Percentiles rank a stretch among this genome's conserved stretches.
Evolutionary conservation across 2,329 filamentous ascomycete genomes (phyloP).

Genomic region (Penicillium sp.): DNA sequence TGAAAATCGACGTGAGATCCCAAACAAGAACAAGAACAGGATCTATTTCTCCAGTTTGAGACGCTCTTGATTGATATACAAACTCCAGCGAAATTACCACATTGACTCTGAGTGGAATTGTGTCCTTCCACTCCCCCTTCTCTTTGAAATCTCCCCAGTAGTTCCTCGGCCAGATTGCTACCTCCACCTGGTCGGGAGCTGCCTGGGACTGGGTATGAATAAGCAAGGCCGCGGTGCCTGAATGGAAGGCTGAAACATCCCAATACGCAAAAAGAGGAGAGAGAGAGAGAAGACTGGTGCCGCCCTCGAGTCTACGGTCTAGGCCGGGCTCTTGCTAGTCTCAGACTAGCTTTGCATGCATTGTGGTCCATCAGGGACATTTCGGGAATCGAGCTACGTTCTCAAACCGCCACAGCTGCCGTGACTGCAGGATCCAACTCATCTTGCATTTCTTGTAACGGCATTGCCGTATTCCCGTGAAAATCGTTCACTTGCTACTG

Average conservation of each 20-base stretch:
- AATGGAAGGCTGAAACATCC: constrained; percentile 1
- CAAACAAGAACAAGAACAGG: no score
- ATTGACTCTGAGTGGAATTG: no score
- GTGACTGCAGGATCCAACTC: not conserved
- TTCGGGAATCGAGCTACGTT: not conserved
- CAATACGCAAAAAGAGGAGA: constrained; percentile 1
- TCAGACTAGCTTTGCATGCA: constrained; percentile 8
- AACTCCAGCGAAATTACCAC: no score
- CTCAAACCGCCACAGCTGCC: not conserved
- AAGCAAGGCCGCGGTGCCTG: constrained; percentile 15
- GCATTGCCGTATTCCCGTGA: no score
- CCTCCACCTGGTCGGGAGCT: constrained; percentile 13
- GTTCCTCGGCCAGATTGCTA: no score
- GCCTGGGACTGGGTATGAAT: constrained; percentile 14
- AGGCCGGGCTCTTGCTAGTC: constrained; percentile 9
- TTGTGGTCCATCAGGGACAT: constrained; percentile 5
- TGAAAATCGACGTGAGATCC: not conserved
- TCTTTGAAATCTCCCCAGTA: no score
- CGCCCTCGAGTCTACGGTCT: constrained; percentile 13
- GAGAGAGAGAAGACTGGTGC: constrained; percentile 8
- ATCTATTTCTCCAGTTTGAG: no score
- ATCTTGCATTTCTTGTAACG: no score
- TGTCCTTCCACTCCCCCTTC: no score
- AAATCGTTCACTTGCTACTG: no score
- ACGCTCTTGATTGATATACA: no score